These are phyloP conservation scores for Lophiostoma macrostomum DNA, from an alignment of 495 filamentous ascomycete genomes.

Conservation along the genomic window DNA sequence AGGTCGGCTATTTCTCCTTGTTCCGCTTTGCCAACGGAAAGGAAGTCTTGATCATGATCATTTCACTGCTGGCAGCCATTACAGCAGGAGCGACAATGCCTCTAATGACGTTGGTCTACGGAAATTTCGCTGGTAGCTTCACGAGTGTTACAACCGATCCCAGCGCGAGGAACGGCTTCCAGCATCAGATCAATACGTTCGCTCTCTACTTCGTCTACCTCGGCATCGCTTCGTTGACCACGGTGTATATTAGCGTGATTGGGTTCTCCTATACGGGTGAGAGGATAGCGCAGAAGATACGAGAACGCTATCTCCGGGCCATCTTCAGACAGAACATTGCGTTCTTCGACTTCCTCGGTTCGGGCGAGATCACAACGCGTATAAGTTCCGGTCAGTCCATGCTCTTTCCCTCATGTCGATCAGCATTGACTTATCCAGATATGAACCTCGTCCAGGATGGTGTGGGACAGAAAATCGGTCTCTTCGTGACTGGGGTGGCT, in stretches of 20 bases:
- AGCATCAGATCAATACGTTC: slow-evolving; percentile 25
- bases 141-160: slow-evolving; percentile 17
- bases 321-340: slow-evolving; percentile 89
- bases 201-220: slow-evolving; percentile 91
- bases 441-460: slow-evolving; percentile 55
- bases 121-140: slow-evolving; percentile 29
- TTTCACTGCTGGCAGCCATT: slow-evolving; percentile 21
- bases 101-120: slow-evolving; percentile 33
- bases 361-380: slow-evolving; percentile 88
- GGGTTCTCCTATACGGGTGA: slow-evolving; percentile 95
- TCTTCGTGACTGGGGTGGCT: slow-evolving; percentile 33
- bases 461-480: slow-evolving; percentile 41
- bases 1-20: slow-evolving; percentile 29
- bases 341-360: slow-evolving; percentile 87
- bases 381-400: slow-evolving; percentile 61
- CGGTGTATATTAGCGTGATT: slow-evolving; percentile 75
- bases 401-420: slow-evolving; percentile 4
- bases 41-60: slow-evolving; percentile 24
- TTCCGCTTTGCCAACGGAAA: slow-evolving; percentile 30
- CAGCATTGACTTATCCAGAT: slow-evolving; percentile 44
- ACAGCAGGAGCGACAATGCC: slow-evolving; percentile 28
- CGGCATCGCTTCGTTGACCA: slow-evolving; percentile 76
- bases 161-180: slow-evolving; percentile 5
- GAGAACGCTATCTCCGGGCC: slow-evolving; percentile 76
- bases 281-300: slow-evolving; percentile 78